These are phyloP conservation scores for Eucalyptus sp. DNA, from an alignment of 345 rosid species.

Conservation along the genomic window DNA sequence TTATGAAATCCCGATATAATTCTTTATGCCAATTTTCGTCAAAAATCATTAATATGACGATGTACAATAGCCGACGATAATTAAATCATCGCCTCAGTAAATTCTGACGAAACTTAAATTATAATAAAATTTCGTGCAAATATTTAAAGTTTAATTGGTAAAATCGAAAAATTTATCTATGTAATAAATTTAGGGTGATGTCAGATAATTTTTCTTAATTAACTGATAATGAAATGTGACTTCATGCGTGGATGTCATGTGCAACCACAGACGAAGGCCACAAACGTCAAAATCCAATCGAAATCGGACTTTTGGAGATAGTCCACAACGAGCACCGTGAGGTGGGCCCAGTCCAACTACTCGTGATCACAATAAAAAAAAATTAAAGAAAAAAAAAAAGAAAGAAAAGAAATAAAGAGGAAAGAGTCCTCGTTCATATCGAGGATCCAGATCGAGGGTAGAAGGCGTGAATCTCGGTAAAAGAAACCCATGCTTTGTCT, in stretches of 20 bases:
- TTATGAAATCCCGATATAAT: background rate
- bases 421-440: background rate
- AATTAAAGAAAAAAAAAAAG: too few species aligned
- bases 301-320: background rate
- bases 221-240: background rate
- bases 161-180: background rate
- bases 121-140: background rate
- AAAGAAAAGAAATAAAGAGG: too few species aligned
- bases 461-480: background rate
- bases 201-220: background rate
- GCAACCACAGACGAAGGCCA: background rate
- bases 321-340: background rate
- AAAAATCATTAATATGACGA: accelerated
- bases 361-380: background rate
- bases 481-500: background rate
- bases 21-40: accelerated
- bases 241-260: background rate
- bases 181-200: background rate
- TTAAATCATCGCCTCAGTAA: accelerated
- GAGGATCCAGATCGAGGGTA: background rate
- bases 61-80: accelerated
- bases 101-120: accelerated
- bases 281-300: background rate
- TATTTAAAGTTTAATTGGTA: accelerated
- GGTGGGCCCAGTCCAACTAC: background rate